A percentile compares a stretch with the other conserved stretches of the same genome.
phyloP scores from a whole-genome alignment of 768 basidiomycete species.

The Brasilioporus rufonigricans region DNA sequence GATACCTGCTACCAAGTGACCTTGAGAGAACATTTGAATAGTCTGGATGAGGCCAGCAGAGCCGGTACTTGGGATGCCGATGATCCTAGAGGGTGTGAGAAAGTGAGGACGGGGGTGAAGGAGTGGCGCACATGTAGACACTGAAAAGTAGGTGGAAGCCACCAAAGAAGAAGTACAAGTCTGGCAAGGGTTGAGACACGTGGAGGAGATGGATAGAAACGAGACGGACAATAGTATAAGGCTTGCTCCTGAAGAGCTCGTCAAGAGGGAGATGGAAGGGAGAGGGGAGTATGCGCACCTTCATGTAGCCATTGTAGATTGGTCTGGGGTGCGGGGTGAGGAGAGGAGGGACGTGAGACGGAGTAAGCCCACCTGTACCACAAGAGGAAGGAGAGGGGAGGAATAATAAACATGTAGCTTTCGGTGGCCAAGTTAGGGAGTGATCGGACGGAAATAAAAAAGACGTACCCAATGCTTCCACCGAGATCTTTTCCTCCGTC shows the following conservation, averaged over 20 bases:
- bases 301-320: slow-evolving; percentile 97
- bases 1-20: slow-evolving; percentile 76
- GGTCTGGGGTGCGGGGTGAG: slow-evolving; percentile 50
- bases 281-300: slow-evolving; percentile 49
- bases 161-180: slow-evolving; percentile 95
- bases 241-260: slow-evolving; percentile 73
- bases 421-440: slow-evolving; percentile 6
- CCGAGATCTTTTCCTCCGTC: slow-evolving; percentile 82
- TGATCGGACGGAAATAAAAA: slow-evolving; percentile 18
- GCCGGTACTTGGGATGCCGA: slow-evolving; percentile 94
- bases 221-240: slow-evolving; percentile 80
- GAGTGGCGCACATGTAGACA: slow-evolving; percentile 73
- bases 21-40: slow-evolving; percentile 71
- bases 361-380: slow-evolving; percentile 81
- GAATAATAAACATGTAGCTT: slow-evolving; percentile 81
- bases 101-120: not conserved
- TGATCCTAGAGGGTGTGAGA: slow-evolving; percentile 58
- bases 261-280: slow-evolving; percentile 25
- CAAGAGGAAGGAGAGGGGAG: slow-evolving; percentile 77
- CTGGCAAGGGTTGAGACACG: slow-evolving; percentile 39
- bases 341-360: slow-evolving; percentile 6
- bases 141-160: slow-evolving; percentile 95
- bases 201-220: slow-evolving; percentile 14
- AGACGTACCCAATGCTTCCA: slow-evolving; percentile 71
- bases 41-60: slow-evolving; percentile 95